A percentile compares a stretch with the other conserved stretches of the same genome.
Evolutionary conservation across 768 basidiomycete genomes (phyloP).

Genomic region (Podaxis rugospora): DNA sequence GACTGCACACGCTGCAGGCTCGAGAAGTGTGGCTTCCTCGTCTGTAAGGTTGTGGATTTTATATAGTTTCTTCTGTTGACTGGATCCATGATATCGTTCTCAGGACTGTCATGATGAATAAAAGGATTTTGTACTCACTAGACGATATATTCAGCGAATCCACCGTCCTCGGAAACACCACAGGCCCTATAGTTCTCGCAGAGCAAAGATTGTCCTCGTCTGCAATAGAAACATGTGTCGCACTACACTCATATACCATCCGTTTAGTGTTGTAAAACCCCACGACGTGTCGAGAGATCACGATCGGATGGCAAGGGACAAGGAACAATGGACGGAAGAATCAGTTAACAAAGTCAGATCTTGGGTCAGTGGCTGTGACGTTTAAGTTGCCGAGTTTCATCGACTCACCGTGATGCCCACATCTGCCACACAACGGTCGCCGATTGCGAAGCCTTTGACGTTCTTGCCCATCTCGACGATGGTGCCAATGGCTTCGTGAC

Average conservation of each 20-base stretch:
- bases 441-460: conserved; percentile 69
- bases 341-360: not conserved
- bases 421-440: conserved; percentile 85
- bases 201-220: conserved; percentile 73
- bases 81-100: conserved; percentile 6
- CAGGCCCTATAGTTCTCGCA: conserved; percentile 83
- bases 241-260: conserved; percentile 43
- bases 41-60: conserved; percentile 85
- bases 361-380: conserved; percentile 17
- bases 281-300: not conserved
- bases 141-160: conserved; percentile 85
- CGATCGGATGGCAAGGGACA: not conserved
- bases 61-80: conserved; percentile 68
- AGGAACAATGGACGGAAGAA: not conserved
- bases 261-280: not conserved
- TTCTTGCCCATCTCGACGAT: conserved; percentile 75
- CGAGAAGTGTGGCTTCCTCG: conserved; percentile 83
- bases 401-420: conserved; percentile 53
- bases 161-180: conserved; percentile 79
- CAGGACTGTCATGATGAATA: not conserved
- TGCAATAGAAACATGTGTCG: conserved; percentile 83
- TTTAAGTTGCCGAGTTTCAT: conserved; percentile 21
- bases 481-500: conserved; percentile 56
- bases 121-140: conserved; percentile 49
- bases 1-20: conserved; percentile 86